phyloP scores from a whole-genome alignment of 106 monocot genomes.

The Dioscorea zingiberensis region DNA sequence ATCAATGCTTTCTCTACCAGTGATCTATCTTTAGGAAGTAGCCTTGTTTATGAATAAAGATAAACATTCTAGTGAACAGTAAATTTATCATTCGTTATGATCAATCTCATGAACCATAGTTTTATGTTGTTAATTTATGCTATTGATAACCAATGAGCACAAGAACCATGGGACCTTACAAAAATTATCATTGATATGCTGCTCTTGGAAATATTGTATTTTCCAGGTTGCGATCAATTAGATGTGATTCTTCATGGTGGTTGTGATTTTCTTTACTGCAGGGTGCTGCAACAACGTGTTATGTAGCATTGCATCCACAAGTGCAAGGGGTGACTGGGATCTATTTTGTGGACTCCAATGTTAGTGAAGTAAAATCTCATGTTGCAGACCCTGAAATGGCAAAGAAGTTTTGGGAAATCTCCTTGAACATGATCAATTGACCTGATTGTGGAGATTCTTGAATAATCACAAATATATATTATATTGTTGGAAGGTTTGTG shows the following conservation, averaged over 20 bases:
- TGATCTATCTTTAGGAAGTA: too few relatives aligned
- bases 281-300: slow-evolving; percentile 41
- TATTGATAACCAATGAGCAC: too few relatives aligned
- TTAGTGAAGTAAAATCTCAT: not conserved
- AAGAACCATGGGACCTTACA: too few relatives aligned
- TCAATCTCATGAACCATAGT: not conserved
- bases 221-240: too few relatives aligned
- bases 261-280: slow-evolving; percentile 3
- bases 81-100: not conserved
- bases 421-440: not conserved
- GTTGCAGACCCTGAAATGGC: not conserved
- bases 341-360: not conserved
- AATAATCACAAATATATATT: too few relatives aligned
- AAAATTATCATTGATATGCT: not conserved
- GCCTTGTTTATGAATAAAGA: too few relatives aligned
- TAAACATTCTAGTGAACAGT: too few relatives aligned
- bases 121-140: not conserved
- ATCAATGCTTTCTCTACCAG: too few relatives aligned
- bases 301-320: slow-evolving; percentile 8
- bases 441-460: too few relatives aligned
- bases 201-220: not conserved
- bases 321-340: not conserved
- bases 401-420: slow-evolving; percentile 4
- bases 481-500: too few relatives aligned
- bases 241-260: not conserved